Percentiles rank a stretch among this genome's conserved stretches.
Conservation (phyloP, 108 stramenopile species). For the Skeletonema menzelii region DNA sequence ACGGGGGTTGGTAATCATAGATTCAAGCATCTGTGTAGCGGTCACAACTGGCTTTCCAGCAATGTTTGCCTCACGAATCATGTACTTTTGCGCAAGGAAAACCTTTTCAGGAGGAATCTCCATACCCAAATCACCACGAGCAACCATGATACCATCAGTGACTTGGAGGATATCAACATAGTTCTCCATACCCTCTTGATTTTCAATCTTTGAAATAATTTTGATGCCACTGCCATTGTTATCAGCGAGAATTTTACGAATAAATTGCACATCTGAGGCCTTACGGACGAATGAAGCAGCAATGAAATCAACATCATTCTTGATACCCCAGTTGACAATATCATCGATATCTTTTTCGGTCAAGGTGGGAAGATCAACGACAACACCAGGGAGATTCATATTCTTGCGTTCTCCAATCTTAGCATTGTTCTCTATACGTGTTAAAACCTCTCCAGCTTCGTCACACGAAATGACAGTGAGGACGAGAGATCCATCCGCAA, state of each 20-base stretch:
- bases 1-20: constrained; percentile 97
- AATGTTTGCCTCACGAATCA: constrained; percentile 92
- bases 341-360: constrained; percentile 95
- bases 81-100: constrained; percentile 84
- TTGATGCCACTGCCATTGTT: constrained; percentile 87
- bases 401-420: constrained; percentile 88
- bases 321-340: constrained; percentile 82
- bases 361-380: constrained; percentile 84
- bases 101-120: constrained; percentile 96
- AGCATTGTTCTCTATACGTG: constrained; percentile 77
- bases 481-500: constrained; percentile 89
- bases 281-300: constrained; percentile 96
- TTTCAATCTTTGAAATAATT: constrained; percentile 98
- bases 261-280: constrained; percentile 81
- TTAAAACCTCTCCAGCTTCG: constrained; percentile 58
- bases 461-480: constrained; percentile 70
- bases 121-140: constrained; percentile 97
- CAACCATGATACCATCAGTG: constrained; percentile 97
- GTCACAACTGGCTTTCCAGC: constrained; percentile 95
- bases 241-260: constrained; percentile 88
- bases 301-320: constrained; percentile 93
- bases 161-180: constrained; percentile 90
- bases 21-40: constrained; percentile 97
- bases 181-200: constrained; percentile 93
- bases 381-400: constrained; percentile 91